Evolutionary conservation across 163 green algal species (phyloP), one percentile per base, ranked within the genome.

Genomic region (Chloromonas sp.): DNA sequence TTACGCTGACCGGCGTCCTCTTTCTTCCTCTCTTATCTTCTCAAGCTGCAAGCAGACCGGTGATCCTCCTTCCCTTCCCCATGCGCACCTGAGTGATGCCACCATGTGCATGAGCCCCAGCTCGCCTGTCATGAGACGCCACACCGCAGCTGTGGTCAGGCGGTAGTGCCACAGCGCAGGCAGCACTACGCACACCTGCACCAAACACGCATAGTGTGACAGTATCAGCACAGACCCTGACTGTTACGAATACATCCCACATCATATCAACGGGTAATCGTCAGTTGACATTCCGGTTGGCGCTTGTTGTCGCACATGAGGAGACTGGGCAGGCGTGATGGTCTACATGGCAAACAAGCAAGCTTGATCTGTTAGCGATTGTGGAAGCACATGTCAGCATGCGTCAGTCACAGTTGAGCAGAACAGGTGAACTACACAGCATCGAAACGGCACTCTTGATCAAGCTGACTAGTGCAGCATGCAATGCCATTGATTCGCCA

Each of bases 171-270:
- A 15, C 1, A 71, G 80, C 5, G 77, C 36, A 2, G 80, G 80
- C 60, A 71, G 80, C 80, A 77, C 80, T 61, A 83, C 59, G 61
- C 80, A 83, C 60, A 83, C 80, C 80, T 83, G 80, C 2, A 61
- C 78, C 66, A 74, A 74, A 74, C 5, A 11, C 66, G 11, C 5
- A 11, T 11, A 74, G 11, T 5, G 66, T 74, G 5, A 11, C 66
- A 74, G 66, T 11, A 11, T 74, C 66, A 74, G 66, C 36, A 36
- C 36, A 36, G 36, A 74, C 66, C 66, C 66, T 15, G 66, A 11
- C 66, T 74, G 5, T 5, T 74, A 74, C 5, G 66, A 74, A 11
- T 74, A 11, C 11, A 5, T 15, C 36, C 36, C 36, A 36, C 36
- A 36, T 36, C 36, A 36, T 36, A 36, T 36, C 36, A 36, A 36